Base-by-base conservation (phyloP, 179 eudicot genomes). In the Camellia oleifera region DNA sequence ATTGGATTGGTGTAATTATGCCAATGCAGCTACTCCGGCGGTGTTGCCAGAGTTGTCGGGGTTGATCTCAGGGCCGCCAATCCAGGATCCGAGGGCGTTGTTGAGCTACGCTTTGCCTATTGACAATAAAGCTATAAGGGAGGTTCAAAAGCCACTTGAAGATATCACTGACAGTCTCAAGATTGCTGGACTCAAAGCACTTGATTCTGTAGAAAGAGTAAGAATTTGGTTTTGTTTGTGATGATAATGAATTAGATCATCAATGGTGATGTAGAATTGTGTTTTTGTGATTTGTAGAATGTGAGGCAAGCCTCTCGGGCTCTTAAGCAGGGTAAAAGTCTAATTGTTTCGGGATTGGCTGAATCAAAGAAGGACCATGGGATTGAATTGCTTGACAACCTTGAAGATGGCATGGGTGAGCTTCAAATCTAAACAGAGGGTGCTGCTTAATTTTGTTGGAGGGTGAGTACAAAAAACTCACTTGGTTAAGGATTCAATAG, bases 81-180 rank as follows among this genome's bases (percentile, higher is more conserved):
- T 96, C 77, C 94, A 96, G 90, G 99, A 96, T 52, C 98, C 99
- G 0, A 95, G 91, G 54, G 97, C 95, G 6, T 79, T 96, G 65
- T 83, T 96, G 88, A 90, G 99, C 69, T 84, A 94, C 52, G 98
- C 88, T 17, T 89, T 96, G 87, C 99, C 99, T 7, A 90, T 96
- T 70, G 84, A 96, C 81, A 96, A 92, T 76, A 96, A 96, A 83
- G 97, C 99, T 45, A 88, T 96, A 60, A 88, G 99, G 85, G 97
- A 96, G 79, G 99, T 96, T 78, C 99, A 96, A 81, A 96, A 92
- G 79, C 98, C 99, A 5, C 90, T 96, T 23, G 99, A 96, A 85
- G 98, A 96, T 85, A 92, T 96, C 65, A 90, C 98, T 0, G 98
- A 92, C 4, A 96, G 99, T 81, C 95, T 96, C 74, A 96, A 90